Percentiles rank a stretch among this genome's conserved stretches.
phyloP scores from a whole-genome alignment of 2,329 filamentous ascomycete species.

The Calonectria honghensis region DNA sequence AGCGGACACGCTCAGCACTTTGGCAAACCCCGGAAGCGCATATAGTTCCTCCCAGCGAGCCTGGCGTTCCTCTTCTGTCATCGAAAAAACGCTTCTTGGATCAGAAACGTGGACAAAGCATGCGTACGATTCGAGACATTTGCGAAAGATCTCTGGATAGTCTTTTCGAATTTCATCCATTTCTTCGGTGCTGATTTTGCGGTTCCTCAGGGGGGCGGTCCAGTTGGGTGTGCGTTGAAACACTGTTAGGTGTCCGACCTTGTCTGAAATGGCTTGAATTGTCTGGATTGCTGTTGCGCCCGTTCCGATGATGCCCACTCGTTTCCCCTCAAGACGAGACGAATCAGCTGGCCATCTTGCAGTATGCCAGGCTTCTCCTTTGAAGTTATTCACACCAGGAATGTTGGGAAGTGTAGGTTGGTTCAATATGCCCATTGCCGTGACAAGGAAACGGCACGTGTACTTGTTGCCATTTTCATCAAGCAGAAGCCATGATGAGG shows the following conservation, averaged over 20 bases:
- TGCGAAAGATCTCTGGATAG: conserved; percentile 49
- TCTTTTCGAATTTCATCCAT: conserved; percentile 47
- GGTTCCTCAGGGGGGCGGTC: conserved; percentile 41
- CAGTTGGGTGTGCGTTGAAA: conserved; percentile 45
- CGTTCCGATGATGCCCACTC: conserved; percentile 41
- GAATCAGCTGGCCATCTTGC: conserved; percentile 39
- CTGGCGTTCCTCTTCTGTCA: conserved; percentile 55
- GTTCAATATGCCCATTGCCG: conserved; percentile 55
- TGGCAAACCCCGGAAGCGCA: conserved; percentile 62
- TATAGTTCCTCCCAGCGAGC: conserved; percentile 58
- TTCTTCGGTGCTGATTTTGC: conserved; percentile 44
- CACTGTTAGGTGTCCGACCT: conserved; percentile 38
- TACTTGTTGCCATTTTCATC: conserved; percentile 51
- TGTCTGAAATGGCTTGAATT: conserved; percentile 40
- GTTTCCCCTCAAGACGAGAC: conserved; percentile 34
- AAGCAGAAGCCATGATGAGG: conserved; percentile 55
- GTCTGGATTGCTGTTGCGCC: conserved; percentile 44
- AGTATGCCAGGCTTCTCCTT: conserved; percentile 42
- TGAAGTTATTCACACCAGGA: conserved; percentile 51
- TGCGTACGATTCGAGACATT: conserved; percentile 47
- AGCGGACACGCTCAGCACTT: conserved; percentile 44
- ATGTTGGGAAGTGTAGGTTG: conserved; percentile 60
- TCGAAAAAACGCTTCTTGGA: conserved; percentile 44
- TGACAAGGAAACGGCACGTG: conserved; percentile 54
- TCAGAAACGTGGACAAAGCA: conserved; percentile 51